These are phyloP conservation scores for Neostapfia colusana DNA, from an alignment of 176 grass and related monocot genomes.

Conservation along the genomic window DNA sequence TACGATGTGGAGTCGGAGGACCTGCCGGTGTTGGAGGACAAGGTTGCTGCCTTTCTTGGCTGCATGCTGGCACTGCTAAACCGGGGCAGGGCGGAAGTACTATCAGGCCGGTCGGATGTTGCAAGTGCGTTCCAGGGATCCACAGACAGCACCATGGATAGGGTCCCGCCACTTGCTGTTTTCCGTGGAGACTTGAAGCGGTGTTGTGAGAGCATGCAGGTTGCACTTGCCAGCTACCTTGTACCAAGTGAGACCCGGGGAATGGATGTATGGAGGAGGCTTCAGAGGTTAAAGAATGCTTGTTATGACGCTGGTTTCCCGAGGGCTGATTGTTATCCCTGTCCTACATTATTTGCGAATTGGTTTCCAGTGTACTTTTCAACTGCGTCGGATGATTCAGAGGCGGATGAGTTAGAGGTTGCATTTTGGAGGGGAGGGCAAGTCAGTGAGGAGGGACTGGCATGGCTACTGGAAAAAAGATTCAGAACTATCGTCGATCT, in stretches of 20 bases:
- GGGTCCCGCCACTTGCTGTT: slow-evolving; percentile 71
- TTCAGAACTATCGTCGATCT: slow-evolving; percentile 95
- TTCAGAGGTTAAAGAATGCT: slow-evolving; percentile 86
- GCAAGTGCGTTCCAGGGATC: slow-evolving; percentile 50
- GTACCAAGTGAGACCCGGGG: slow-evolving; percentile 42
- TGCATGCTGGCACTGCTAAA: slow-evolving; percentile 87
- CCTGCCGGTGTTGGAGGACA: slow-evolving; percentile 72
- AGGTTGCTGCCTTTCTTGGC: slow-evolving; percentile 75
- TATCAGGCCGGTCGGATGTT: slow-evolving; percentile 61
- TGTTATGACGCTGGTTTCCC: slow-evolving; percentile 91
- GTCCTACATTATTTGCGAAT: slow-evolving; percentile 90
- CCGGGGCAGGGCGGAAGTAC: slow-evolving; percentile 63
- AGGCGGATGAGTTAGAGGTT: slow-evolving; percentile 63
- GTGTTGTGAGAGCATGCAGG: slow-evolving; percentile 92
- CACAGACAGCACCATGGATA: slow-evolving; percentile 50
- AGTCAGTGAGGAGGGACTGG: slow-evolving; percentile 76
- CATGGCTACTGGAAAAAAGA: slow-evolving; percentile 68
- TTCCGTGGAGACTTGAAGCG: slow-evolving; percentile 93
- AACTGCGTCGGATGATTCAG: slow-evolving; percentile 47
- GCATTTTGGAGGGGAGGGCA: slow-evolving; percentile 98
- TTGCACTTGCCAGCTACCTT: slow-evolving; percentile 70
- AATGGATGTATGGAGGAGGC: slow-evolving; percentile 66
- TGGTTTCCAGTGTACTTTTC: slow-evolving; percentile 76
- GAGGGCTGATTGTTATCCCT: slow-evolving; percentile 67
- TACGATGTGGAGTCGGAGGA: slow-evolving; percentile 77